Evolutionary conservation across 768 basidiomycete species (phyloP).

Genomic region (Punctularia strigosozonata): DNA sequence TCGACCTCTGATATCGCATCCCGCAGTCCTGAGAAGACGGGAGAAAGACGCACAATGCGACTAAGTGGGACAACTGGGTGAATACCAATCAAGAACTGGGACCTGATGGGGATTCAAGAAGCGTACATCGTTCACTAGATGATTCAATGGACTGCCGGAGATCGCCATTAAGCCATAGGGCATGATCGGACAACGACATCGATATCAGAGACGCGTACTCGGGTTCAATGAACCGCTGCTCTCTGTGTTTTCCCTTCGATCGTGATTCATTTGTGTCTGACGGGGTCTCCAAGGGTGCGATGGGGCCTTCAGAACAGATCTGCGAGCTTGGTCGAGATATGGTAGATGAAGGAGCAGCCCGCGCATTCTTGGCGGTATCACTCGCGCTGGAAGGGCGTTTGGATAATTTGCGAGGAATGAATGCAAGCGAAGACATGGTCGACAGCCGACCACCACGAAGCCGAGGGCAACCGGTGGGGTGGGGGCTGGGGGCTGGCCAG

Average conservation of each 20-base stretch:
- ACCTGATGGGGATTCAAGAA: not conserved
- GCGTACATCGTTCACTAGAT: slow-evolving; percentile 40
- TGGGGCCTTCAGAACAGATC: no score
- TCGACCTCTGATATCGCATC: slow-evolving; percentile 29
- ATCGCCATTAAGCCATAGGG: slow-evolving; percentile 51
- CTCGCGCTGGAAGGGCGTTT: slow-evolving; percentile 18
- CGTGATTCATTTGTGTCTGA: not conserved
- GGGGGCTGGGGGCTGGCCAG: no score
- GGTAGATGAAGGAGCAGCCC: slow-evolving; percentile 4
- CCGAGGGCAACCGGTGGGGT: no score
- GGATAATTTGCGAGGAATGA: slow-evolving; percentile 36
- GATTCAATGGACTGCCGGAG: slow-evolving; percentile 36
- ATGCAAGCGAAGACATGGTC: slow-evolving; percentile 28
- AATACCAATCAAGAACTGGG: slow-evolving; percentile 5
- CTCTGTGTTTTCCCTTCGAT: slow-evolving; percentile 17
- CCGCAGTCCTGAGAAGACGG: slow-evolving; percentile 9
- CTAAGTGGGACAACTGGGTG: slow-evolving; percentile 47
- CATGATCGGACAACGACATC: slow-evolving; percentile 62
- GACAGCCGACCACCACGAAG: slow-evolving; percentile 4
- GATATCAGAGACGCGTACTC: slow-evolving; percentile 39
- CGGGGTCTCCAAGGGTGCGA: not conserved
- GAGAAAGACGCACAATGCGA: slow-evolving; percentile 33
- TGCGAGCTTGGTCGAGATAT: slow-evolving; percentile 6
- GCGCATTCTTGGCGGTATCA: slow-evolving; percentile 8
- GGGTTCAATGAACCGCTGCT: slow-evolving; percentile 18